Evolutionary conservation across 2,329 filamentous ascomycete genomes (phyloP).

Genomic region (Zymoseptoria crescenta): DNA sequence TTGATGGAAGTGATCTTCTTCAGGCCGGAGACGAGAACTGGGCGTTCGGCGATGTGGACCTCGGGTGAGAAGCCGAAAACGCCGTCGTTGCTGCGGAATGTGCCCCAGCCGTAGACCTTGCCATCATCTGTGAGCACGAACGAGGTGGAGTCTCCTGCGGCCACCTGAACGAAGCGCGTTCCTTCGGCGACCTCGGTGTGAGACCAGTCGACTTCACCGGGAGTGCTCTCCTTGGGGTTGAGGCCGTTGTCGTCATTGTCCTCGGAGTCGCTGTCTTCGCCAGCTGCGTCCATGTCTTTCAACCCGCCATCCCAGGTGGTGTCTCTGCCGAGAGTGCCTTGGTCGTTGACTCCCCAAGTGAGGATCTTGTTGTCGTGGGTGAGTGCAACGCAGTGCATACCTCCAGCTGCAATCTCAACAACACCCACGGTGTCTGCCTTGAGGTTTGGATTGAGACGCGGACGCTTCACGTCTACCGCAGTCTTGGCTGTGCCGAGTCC

Average conservation of each 20-base stretch:
- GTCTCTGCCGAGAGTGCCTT: slow-evolving; percentile 69
- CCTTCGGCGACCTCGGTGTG: slow-evolving; percentile 41
- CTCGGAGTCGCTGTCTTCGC: slow-evolving; percentile 49
- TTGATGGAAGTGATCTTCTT: slow-evolving; percentile 59
- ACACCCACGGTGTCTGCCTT: slow-evolving; percentile 52
- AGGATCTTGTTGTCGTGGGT: slow-evolving; percentile 74
- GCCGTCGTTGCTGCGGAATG: slow-evolving; percentile 64
- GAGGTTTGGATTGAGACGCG: slow-evolving; percentile 59
- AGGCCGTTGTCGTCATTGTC: slow-evolving; percentile 53
- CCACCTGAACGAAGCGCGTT: slow-evolving; percentile 59
- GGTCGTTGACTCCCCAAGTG: slow-evolving; percentile 84
- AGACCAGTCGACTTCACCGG: slow-evolving; percentile 35
- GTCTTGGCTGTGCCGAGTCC: slow-evolving; percentile 63
- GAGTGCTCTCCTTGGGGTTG: slow-evolving; percentile 66
- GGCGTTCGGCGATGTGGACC: slow-evolving; percentile 45
- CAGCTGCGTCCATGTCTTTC: slow-evolving; percentile 45
- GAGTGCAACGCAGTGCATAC: slow-evolving; percentile 72
- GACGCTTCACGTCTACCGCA: slow-evolving; percentile 64
- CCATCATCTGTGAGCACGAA: slow-evolving; percentile 71
- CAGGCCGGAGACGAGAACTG: slow-evolving; percentile 52
- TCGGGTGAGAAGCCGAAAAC: slow-evolving; percentile 56
- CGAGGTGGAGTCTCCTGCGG: slow-evolving; percentile 65
- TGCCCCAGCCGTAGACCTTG: slow-evolving; percentile 75
- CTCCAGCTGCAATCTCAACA: slow-evolving; percentile 68
- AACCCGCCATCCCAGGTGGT: slow-evolving; percentile 60